Evolutionary conservation across 495 filamentous ascomycete genomes (phyloP).

Genomic region (Xanthoparmelia taractica): DNA sequence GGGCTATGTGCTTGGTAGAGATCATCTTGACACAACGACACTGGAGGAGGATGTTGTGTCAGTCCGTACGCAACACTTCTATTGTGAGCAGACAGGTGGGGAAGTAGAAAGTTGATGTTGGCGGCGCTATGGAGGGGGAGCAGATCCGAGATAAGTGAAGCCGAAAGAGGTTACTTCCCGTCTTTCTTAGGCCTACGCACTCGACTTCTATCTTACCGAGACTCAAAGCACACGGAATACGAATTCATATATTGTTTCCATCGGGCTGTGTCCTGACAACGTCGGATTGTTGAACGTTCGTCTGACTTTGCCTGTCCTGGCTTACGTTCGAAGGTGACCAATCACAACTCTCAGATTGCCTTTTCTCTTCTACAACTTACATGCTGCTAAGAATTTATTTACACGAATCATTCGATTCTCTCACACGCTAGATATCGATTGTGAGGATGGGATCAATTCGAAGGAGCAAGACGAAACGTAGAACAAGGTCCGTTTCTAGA

Average conservation of each 20-base stretch:
- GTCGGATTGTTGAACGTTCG: background rate
- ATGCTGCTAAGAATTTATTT: background rate
- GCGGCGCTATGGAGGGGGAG: conserved; percentile 5
- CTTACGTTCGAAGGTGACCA: background rate
- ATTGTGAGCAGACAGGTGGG: background rate
- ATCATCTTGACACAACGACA: conserved; percentile 40
- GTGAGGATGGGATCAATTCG: conserved; percentile 50
- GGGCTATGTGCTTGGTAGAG: conserved; percentile 46
- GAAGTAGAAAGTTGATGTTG: background rate
- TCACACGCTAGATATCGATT: background rate
- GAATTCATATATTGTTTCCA: background rate
- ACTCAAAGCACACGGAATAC: background rate
- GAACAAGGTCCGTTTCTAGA: conserved; percentile 42
- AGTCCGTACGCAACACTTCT: background rate
- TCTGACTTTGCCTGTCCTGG: background rate
- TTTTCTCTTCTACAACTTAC: background rate
- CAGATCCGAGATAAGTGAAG: conserved; percentile 2
- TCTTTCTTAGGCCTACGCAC: too few relatives aligned
- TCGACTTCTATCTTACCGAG: too few relatives aligned
- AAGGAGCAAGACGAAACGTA: conserved; percentile 55
- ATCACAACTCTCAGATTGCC: background rate
- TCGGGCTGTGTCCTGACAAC: background rate
- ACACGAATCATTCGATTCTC: background rate
- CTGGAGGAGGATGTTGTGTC: background rate
- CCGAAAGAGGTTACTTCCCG: background rate